Evolutionary conservation across 2,329 filamentous ascomycete species (phyloP), one percentile per base, ranked within the genome.

Genomic region (Ophiostoma novo-ulmi): DNA sequence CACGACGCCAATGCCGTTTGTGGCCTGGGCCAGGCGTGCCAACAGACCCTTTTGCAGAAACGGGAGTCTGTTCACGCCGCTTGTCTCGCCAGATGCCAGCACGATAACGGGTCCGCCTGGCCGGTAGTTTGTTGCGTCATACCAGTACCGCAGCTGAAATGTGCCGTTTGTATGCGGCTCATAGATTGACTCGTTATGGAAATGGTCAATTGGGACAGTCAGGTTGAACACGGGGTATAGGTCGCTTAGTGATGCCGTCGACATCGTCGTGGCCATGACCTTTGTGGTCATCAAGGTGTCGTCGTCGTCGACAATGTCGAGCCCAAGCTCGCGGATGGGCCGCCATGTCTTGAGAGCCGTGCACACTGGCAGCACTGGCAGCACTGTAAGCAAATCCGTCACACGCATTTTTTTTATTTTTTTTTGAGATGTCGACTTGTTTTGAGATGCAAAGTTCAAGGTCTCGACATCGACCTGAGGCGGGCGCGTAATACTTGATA

Each of bases 21-120:
- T 92, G 0, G 89, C 90, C 75, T 89, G 81, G 3, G 89, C 85
- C 22, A 97, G 82, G 74, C 92, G 85, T 48, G 88, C 84, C 0
- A 92, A 82, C 69, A 97, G 90, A 69, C 93, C 93, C 77, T 95
- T 91, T 74, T 93, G 87, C 11, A 97, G 80, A 76, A 86, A 94
- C 0, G 85, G 85, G 22, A 96, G 80, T 17, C 92, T 85, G 41
- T 78, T 86, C n/a, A 78, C 80, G 10, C 85, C 91, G 72, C 81
- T 81, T 0, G 88, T 89, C 80, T 96, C 92, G 38, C 92, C 93
- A 5, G 85, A 85, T 55, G 89, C 85, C 5, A 96, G 84, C 5
- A 96, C 85, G 70, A 97, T 91, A 67, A 97, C 90, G 0, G 93
- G 93, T 0, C 93, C 93, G 14, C 93, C 93, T 0, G 85, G 81